Percentiles rank a stretch among this genome's conserved stretches.
These are phyloP conservation scores for Kitagawia praeruptora DNA, from an alignment of 129 eudicot species.

Conservation along the genomic window DNA sequence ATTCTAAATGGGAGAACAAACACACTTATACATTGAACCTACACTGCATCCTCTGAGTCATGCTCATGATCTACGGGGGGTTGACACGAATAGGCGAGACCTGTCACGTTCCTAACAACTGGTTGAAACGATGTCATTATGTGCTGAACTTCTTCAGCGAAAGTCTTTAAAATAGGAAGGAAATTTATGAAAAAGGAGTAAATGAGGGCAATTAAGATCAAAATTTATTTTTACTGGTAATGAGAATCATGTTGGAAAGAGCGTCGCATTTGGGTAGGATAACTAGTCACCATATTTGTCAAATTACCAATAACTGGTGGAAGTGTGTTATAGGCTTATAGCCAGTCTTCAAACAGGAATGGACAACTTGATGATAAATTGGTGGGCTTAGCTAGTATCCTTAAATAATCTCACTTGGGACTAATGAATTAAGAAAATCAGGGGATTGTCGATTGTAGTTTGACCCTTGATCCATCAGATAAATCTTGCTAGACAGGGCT, in stretches of 20 bases:
- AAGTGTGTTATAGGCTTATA: no score
- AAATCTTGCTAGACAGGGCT: constrained; percentile 40
- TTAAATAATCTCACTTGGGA: constrained; percentile 51
- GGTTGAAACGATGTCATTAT: no score
- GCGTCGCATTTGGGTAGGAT: constrained; percentile 49
- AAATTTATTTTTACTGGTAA: not conserved
- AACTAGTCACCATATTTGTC: constrained; percentile 18
- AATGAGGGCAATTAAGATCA: no score
- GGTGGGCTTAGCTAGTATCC: not conserved
- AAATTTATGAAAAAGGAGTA: no score
- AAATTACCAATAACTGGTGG: constrained; percentile 79
- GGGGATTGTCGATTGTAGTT: constrained; percentile 46
- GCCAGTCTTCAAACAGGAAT: constrained; percentile 51
- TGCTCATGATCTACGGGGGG: no score
- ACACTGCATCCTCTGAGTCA: no score
- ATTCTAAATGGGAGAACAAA: no score
- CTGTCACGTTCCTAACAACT: no score
- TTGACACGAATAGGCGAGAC: no score
- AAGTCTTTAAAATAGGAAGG: no score
- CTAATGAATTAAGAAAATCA: constrained; percentile 53
- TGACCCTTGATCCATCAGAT: constrained; percentile 48
- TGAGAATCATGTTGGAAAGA: constrained; percentile 37
- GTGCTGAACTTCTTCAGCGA: no score
- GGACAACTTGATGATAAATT: constrained; percentile 10
- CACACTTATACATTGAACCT: no score